Conservation (phyloP, 129 eudicot genomes). For the Logfia minima region DNA sequence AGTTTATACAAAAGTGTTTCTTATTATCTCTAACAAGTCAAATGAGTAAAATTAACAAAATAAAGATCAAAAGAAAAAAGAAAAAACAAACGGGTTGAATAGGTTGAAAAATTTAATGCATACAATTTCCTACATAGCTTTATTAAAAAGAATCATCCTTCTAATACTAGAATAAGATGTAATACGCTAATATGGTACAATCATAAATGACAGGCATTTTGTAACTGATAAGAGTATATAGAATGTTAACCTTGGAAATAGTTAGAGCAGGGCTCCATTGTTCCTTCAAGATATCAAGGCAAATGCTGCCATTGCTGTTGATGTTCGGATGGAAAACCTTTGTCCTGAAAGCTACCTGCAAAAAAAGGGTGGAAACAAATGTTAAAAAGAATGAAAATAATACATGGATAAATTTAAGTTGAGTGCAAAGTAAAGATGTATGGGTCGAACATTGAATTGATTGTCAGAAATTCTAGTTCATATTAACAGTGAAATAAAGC, state of each 20-base stretch:
- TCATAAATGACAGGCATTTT: not conserved
- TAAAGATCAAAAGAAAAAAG: no score
- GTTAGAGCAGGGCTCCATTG: slow-evolving; percentile 46
- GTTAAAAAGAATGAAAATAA: not conserved
- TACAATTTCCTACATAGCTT: not conserved
- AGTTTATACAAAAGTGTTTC: no score
- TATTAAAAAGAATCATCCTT: not conserved
- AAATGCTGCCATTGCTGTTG: slow-evolving; percentile 44
- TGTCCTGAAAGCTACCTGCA: slow-evolving; percentile 39
- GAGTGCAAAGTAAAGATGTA: not conserved
- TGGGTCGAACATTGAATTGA: not conserved
- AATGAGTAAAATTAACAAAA: no score
- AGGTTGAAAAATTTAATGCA: not conserved
- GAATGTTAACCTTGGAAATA: slow-evolving; percentile 34
- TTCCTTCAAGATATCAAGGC: slow-evolving; percentile 40
- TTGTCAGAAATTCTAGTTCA: not conserved
- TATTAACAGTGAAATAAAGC: not conserved
- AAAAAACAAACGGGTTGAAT: no score
- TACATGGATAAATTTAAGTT: not conserved
- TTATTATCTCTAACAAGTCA: no score
- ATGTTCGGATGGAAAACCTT: slow-evolving; percentile 42
- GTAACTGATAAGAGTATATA: not conserved
- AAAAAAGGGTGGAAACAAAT: not conserved
- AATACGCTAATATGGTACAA: not conserved
- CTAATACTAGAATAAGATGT: not conserved